Evolutionary conservation across 1,139 yeast species (phyloP).

Genomic region (Scheffersomyces titani): DNA sequence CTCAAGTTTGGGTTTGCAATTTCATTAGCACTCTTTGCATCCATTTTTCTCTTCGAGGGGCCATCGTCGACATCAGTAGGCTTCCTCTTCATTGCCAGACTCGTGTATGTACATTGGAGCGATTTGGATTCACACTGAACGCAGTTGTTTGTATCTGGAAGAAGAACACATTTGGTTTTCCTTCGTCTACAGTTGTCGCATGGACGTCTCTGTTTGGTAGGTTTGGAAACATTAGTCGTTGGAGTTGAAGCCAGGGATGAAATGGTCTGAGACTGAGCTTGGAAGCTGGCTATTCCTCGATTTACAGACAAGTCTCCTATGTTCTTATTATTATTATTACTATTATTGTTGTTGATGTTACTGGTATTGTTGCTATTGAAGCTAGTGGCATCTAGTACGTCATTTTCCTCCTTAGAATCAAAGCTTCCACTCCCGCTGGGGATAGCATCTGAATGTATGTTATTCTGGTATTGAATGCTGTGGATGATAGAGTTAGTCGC

Average conservation of each 20-base stretch:
- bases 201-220: constrained; percentile 43
- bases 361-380: constrained; percentile 5
- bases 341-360: constrained; percentile 3
- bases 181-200: constrained; percentile 73
- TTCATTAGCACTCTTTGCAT: not conserved
- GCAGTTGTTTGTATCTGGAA: constrained; percentile 60
- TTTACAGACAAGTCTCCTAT: constrained; percentile 9
- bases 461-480: constrained; percentile 36
- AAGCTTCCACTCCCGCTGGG: constrained; percentile 1
- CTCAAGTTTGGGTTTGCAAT: constrained; percentile 7
- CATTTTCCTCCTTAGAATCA: constrained; percentile 1
- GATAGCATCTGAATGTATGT: constrained; percentile 20
- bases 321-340: constrained; percentile 3
- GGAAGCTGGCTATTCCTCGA: not conserved
- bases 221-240: constrained; percentile 6
- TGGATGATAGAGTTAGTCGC: constrained; percentile 28
- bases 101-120: constrained; percentile 58
- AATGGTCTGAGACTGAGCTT: constrained; percentile 5
- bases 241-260: constrained; percentile 2
- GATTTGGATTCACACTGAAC: constrained; percentile 70
- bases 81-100: constrained; percentile 34
- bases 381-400: constrained; percentile 2
- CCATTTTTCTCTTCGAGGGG: constrained; percentile 13
- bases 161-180: constrained; percentile 63
- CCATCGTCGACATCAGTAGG: constrained; percentile 22